Evolutionary conservation across 371 early-diverging fungal genomes (phyloP).

Genomic region (Mucor racemosus): DNA sequence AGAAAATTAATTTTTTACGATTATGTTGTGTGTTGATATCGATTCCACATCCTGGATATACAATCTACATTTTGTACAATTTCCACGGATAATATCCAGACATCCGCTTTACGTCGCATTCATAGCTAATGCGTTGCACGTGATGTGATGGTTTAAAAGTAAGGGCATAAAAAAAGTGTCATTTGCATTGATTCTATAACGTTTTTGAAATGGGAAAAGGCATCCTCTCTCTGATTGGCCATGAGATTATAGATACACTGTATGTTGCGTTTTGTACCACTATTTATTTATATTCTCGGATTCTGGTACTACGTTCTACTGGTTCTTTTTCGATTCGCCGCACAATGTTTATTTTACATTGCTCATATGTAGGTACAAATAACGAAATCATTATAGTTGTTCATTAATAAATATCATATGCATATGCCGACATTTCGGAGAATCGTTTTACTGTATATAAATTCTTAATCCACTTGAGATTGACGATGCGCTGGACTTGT

Average conservation of each 20-base stretch:
- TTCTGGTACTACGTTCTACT: neutral
- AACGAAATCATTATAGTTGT: neutral
- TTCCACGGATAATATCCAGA: too few relatives aligned
- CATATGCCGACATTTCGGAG: neutral
- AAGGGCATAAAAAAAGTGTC: neutral
- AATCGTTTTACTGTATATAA: neutral
- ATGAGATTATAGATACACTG: neutral
- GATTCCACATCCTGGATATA: too few relatives aligned
- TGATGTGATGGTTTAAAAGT: neutral
- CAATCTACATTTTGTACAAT: too few relatives aligned
- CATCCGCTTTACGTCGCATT: too few relatives aligned
- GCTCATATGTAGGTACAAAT: neutral
- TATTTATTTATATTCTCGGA: neutral
- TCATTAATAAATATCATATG: neutral
- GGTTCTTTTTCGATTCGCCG: neutral
- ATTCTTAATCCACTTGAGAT: neutral
- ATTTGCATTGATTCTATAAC: neutral
- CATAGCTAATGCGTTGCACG: neutral
- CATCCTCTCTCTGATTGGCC: neutral
- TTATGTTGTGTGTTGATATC: too few relatives aligned
- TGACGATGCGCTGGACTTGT: neutral
- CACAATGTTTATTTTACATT: neutral
- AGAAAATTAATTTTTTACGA: too few relatives aligned
- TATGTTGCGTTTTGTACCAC: slow-evolving; percentile 1
- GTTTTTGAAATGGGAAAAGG: neutral